These are phyloP conservation scores for Adansonia gregorii DNA, from an alignment of 441 rosid genomes.

Conservation along the genomic window DNA sequence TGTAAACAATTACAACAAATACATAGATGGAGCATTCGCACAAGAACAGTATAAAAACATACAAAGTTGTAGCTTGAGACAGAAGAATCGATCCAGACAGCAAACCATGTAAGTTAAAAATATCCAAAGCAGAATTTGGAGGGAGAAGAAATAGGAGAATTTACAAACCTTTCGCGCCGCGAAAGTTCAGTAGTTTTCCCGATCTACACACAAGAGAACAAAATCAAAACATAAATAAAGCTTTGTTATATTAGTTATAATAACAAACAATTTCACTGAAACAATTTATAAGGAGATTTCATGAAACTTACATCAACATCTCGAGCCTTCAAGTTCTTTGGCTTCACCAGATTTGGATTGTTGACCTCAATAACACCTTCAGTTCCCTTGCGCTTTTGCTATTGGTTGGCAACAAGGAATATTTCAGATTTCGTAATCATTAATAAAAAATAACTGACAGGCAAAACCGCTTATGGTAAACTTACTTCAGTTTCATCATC, in stretches of 20 bases:
- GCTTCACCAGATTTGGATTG: slow-evolving; percentile 80
- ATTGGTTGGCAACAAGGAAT: slow-evolving; percentile 18
- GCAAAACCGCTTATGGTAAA: slow-evolving; percentile 15
- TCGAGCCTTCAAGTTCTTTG: slow-evolving; percentile 76
- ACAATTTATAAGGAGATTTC: background rate
- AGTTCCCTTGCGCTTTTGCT: slow-evolving; percentile 82
- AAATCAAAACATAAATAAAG: slow-evolving; percentile 1
- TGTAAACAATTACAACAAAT: slow-evolving; percentile 30
- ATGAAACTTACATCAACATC: slow-evolving; percentile 75
- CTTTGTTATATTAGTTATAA: background rate
- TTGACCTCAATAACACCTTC: slow-evolving; percentile 80
- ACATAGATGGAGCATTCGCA: background rate
- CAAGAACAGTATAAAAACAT: background rate
- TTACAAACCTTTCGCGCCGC: slow-evolving; percentile 90
- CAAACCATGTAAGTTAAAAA: background rate
- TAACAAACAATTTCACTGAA: background rate
- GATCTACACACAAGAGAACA: slow-evolving; percentile 38
- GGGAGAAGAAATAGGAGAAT: background rate
- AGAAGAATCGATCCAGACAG: background rate
- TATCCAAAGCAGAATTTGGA: background rate
- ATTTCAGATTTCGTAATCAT: background rate
- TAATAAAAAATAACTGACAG: background rate
- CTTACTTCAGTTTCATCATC: slow-evolving; percentile 71
- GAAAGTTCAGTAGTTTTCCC: slow-evolving; percentile 90
- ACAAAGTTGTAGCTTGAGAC: background rate